Evolutionary conservation across 2,329 filamentous ascomycete species (phyloP), one percentile per base, ranked within the genome.

Genomic region (Colletotrichum kahawae): DNA sequence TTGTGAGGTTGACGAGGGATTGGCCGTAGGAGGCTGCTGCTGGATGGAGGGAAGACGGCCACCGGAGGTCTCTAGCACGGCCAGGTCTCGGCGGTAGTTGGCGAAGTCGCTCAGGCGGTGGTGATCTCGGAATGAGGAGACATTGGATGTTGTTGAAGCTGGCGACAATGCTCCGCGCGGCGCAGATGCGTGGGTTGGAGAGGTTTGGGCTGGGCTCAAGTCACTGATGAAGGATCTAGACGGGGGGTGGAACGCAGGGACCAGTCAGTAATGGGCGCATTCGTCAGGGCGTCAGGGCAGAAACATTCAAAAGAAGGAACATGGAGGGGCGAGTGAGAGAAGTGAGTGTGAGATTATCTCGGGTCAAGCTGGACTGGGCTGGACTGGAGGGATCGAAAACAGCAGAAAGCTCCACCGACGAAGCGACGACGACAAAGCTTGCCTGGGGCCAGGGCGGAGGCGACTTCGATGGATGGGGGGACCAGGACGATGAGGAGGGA

Each of bases 31-130:
- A 34, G 90, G 88, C 73, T 89, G 89, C 71, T 90, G 89, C 77
- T 92, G 90, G 77, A 91, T 92, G 79, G 90, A 89, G 67, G 91
- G 92, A 72, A 90, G 83, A 76, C 88, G 86, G 77, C 84, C 86
- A 77, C 91, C 90, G 74, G 89, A 88, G 38, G 90, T 89, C 77
- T 95, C 92, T 80, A 95, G 87, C 74, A 93, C 90, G 79, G 92
- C 89, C 71, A 95, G 89, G 79, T 95, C 93, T 85, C 93, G 93
- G 80, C 93, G 92, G 82, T 95, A 93, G 82, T 93, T 93, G 81
- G 88, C 87, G 79, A 94, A 89, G 81, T 93, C 92, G 85, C 88
- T 90, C 81, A 89, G 83, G 78, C 89, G 87, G 80, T 88, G 87
- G 80, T 88, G 90, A 77, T 90, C 90, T 83, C 89, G 89, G 86